phyloP scores from a whole-genome alignment of 2,329 filamentous ascomycete genomes.

The Hawksworthiomyces lignivorus region DNA sequence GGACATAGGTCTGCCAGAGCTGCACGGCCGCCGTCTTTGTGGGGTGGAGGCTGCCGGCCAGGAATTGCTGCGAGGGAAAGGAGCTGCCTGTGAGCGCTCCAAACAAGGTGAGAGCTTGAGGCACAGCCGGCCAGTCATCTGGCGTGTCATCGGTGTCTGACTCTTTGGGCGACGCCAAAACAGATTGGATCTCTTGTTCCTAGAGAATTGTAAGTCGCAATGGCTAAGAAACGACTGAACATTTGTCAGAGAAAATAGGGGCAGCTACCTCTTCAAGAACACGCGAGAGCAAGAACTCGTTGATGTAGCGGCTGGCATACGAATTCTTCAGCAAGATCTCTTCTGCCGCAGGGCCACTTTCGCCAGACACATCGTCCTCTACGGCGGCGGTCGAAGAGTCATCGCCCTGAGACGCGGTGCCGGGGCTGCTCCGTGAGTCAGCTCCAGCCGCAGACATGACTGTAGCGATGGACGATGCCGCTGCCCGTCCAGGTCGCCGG shows the following conservation, averaged over 20 bases:
- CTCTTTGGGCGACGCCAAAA: slow-evolving; percentile 8
- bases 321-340: slow-evolving; percentile 15
- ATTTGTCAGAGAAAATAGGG: neutral
- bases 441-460: neutral
- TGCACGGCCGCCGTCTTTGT: slow-evolving; percentile 10
- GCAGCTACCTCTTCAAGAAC: slow-evolving; percentile 16
- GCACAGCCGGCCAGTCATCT: too few species aligned
- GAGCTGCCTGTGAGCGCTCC: slow-evolving; percentile 5
- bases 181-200: slow-evolving; percentile 17
- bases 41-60: slow-evolving; percentile 13
- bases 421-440: too few species aligned
- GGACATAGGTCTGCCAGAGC: slow-evolving; percentile 16
- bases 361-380: slow-evolving; percentile 1
- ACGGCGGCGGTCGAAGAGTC: too few species aligned
- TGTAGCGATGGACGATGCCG: too few species aligned
- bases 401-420: too few species aligned
- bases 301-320: slow-evolving; percentile 17
- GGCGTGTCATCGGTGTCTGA: too few species aligned
- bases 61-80: neutral
- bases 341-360: slow-evolving; percentile 5
- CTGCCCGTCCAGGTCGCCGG: too few species aligned
- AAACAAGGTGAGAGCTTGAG: slow-evolving; percentile 10
- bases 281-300: slow-evolving; percentile 18
- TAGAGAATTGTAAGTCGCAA: too few species aligned
- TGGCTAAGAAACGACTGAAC: too few species aligned